These are phyloP conservation scores for Trichoderma hamatum DNA, from an alignment of 2,329 filamentous ascomycete genomes.

Conservation along the genomic window DNA sequence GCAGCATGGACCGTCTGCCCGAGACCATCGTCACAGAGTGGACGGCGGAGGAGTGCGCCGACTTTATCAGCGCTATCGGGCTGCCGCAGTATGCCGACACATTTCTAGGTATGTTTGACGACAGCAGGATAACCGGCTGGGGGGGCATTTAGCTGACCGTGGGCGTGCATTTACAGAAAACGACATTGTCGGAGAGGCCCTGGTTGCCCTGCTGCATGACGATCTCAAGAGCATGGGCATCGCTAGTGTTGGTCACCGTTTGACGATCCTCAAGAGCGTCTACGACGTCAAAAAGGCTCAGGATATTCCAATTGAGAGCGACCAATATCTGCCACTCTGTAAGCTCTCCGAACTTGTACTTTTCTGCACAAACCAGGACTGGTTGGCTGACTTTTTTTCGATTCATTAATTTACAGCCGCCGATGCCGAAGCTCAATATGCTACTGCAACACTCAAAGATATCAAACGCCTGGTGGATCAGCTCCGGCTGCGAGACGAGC, in stretches of 20 bases:
- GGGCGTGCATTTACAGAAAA: slow-evolving; percentile 66
- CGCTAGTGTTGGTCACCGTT: slow-evolving; percentile 85
- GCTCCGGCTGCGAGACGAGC: slow-evolving; percentile 85
- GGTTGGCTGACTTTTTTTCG: slow-evolving; percentile 29
- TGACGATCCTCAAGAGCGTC: slow-evolving; percentile 93
- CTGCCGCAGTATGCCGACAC: slow-evolving; percentile 79
- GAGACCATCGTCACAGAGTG: slow-evolving; percentile 78
- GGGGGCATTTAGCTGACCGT: slow-evolving; percentile 13
- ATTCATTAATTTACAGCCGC: slow-evolving; percentile 62
- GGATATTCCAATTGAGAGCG: slow-evolving; percentile 85
- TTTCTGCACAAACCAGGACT: neutral
- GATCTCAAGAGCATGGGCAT: slow-evolving; percentile 96
- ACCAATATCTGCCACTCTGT: slow-evolving; percentile 94
- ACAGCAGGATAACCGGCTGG: neutral
- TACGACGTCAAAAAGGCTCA: slow-evolving; percentile 96
- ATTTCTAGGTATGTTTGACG: slow-evolving; percentile 75
- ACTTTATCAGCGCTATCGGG: slow-evolving; percentile 80
- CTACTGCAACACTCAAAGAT: slow-evolving; percentile 88
- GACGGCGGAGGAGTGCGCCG: slow-evolving; percentile 85
- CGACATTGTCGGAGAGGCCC: slow-evolving; percentile 87
- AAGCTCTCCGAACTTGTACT: slow-evolving; percentile 35
- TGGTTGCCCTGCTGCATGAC: slow-evolving; percentile 86
- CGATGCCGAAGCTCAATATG: slow-evolving; percentile 83
- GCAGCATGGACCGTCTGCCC: slow-evolving; percentile 66
- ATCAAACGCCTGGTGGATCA: slow-evolving; percentile 90